Evolutionary conservation across 768 basidiomycete genomes (phyloP).

Genomic region (Gloeopeniophorella convolvens): DNA sequence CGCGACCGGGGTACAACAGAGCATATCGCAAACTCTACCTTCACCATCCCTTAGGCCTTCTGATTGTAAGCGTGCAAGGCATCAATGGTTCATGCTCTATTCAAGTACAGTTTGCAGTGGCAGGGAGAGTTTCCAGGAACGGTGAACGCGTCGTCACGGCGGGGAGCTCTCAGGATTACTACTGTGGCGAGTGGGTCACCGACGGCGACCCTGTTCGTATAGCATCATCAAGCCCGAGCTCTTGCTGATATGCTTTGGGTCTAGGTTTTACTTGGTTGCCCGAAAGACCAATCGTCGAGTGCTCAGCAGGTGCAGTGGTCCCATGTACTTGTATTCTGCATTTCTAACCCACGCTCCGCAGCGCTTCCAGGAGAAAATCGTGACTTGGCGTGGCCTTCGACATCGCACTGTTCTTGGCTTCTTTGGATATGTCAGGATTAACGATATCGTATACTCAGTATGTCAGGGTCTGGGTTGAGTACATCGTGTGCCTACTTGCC

Average conservation of each 20-base stretch:
- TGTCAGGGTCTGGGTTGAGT: not conserved
- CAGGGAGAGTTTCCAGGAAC: slow-evolving; percentile 30
- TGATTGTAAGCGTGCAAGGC: not conserved
- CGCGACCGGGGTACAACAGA: not conserved
- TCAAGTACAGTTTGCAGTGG: not conserved
- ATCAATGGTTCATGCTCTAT: not conserved
- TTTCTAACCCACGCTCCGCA: slow-evolving; percentile 17
- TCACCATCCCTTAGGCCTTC: not conserved
- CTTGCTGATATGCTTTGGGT: not conserved
- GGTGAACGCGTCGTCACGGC: slow-evolving; percentile 28
- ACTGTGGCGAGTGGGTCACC: slow-evolving; percentile 37
- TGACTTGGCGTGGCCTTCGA: slow-evolving; percentile 36
- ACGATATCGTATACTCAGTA: slow-evolving; percentile 19
- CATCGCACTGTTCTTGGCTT: slow-evolving; percentile 36
- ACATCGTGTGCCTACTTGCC: not conserved
- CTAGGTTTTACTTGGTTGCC: slow-evolving; percentile 11
- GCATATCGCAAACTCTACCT: not conserved
- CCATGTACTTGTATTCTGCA: not conserved
- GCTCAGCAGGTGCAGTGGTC: slow-evolving; percentile 5
- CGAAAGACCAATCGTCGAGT: slow-evolving; percentile 4
- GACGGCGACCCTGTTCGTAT: slow-evolving; percentile 32
- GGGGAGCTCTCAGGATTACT: slow-evolving; percentile 38
- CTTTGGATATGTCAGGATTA: slow-evolving; percentile 33
- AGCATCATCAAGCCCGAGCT: not conserved
- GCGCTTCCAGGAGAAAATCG: slow-evolving; percentile 39